These are phyloP conservation scores for Oryza coarctata DNA, from an alignment of 176 grass and related monocot species.

Conservation along the genomic window DNA sequence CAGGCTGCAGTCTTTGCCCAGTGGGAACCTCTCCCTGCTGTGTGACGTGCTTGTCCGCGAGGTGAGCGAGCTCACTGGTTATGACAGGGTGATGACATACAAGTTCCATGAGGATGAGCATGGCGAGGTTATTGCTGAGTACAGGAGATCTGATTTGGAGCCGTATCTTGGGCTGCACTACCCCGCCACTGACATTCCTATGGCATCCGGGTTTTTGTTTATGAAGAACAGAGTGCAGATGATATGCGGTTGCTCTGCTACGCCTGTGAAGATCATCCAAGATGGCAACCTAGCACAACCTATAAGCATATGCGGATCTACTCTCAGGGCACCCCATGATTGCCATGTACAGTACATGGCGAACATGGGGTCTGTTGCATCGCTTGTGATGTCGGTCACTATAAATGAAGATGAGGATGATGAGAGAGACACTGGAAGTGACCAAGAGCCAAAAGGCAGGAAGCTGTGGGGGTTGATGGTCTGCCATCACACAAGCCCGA, in stretches of 20 bases:
- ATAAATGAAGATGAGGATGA: slow-evolving; percentile 81
- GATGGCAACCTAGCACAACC: slow-evolving; percentile 62
- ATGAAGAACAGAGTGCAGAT: slow-evolving; percentile 98
- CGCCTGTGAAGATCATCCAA: slow-evolving; percentile 73
- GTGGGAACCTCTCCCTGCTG: slow-evolving; percentile 85
- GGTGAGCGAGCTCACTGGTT: slow-evolving; percentile 81
- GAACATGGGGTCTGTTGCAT: slow-evolving; percentile 90
- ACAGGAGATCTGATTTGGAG: slow-evolving; percentile 80
- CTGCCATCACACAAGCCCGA: slow-evolving; percentile 82
- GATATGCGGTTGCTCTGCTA: slow-evolving; percentile 75
- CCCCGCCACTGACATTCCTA: slow-evolving; percentile 92
- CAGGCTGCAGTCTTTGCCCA: slow-evolving; percentile 77
- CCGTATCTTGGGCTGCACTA: slow-evolving; percentile 93
- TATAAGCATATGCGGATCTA: slow-evolving; percentile 75
- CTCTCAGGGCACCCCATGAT: slow-evolving; percentile 81
- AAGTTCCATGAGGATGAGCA: slow-evolving; percentile 98
- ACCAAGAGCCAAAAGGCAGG: slow-evolving; percentile 57
- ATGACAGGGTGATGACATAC: slow-evolving; percentile 95
- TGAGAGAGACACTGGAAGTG: slow-evolving; percentile 33
- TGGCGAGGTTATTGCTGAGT: slow-evolving; percentile 90
- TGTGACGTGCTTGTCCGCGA: slow-evolving; percentile 92
- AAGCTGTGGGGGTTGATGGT: slow-evolving; percentile 91
- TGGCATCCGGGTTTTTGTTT: slow-evolving; percentile 88
- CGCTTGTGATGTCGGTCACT: slow-evolving; percentile 88
- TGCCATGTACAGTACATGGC: slow-evolving; percentile 98